Base-by-base conservation (phyloP, 1,284 basidiomycete species). In the Ceratobasidium sp. region DNA sequence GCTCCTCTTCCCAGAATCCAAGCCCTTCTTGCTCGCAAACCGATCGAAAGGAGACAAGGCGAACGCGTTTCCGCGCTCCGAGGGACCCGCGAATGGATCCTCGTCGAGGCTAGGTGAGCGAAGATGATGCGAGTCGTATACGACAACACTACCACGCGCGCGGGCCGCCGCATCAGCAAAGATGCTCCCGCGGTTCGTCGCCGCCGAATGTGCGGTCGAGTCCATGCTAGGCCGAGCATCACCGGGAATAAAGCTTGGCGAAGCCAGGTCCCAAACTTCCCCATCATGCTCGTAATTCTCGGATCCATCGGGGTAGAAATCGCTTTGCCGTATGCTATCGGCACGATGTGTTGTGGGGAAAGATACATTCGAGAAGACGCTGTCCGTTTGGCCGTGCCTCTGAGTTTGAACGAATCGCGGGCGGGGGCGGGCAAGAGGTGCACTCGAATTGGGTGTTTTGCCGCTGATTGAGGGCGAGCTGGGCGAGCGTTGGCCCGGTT, bases 201-300 rank as follows among this genome's bases (percentile, higher is more conserved):
- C 47, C 3, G 43, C 57, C 9, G 67, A 70, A 44, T 43, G 54
- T 21, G 54, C 54, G 57, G 28, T 61, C 35, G 69, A 71, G 32
- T 71, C 69, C n/a, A 71, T n/a, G 47, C 69, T 71, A 13, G 57
- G 46, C 8, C 69, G 55, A 26, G 32, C 18, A 16, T 59, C 35
- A 23, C 63, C 57, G 35, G 57, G 23, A 13, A 28, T 46, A 43
- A 71, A 61, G 26, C 69, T 35, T 1, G 69, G 69, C 44, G 69
- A 71, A 21, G 69, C 69, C 11, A 71, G 69, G 32, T 71, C 69
- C 69, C 69, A 71, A 21, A 71, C 54, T 41, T 71, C 69, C 14
- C 69, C 69, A 23, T 71, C 69, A 23, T 71, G 69, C 30, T 70
- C 67, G 16, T 55, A 67, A 18, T 50, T 49, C 54, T 69, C 66